Base-by-base conservation (phyloP, 768 basidiomycete genomes). In the Tylopilus intermedius region DNA sequence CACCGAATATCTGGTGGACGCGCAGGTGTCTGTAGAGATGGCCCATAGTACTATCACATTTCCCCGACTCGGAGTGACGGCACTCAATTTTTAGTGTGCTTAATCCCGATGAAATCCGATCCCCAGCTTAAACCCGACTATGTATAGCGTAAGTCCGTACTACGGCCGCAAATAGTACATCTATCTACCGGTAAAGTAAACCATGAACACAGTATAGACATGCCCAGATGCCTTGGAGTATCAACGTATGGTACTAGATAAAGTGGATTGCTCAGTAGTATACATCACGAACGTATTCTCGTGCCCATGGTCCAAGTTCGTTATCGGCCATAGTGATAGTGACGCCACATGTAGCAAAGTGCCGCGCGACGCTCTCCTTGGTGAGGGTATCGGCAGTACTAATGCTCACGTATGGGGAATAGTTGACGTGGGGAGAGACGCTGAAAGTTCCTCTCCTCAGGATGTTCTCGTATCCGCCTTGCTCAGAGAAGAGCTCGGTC, bases 1-100 rank as follows among this genome's bases (percentile, higher is more conserved):
- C 93, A 30, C 95, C 95, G 63, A 96, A 95, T 54, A 97, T 75
- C 66, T 95, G 91, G 68, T 94, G 90, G 29, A 93, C 74, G 15
- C 91, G 82, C 32, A 97, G 78, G 64, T 94, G 79, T 62, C 81
- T 84, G 75, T 88, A 94, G 42, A 98, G 83, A 21, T 86, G 78
- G 45, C 88, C 82, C 91, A 94, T 93, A 18, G 18, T 18, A 18
- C 18, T 18, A 21, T 58, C 58, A 54, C 53, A 53, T 35, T 41
- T 37, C 8, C 21, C 45, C 21, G 24, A 24, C 24, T 18, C 44
- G 44, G 30, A 45, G 9, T 18, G 27, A 32, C n/a, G 43, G 21
- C 38, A 39, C 9, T 18, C 21, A 40, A 22, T 21, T 40, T 40
- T 10, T 8, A 9, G 8, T 40, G 39, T 9, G 39, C 18, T 22